Evolutionary conservation across 345 rosid genomes (phyloP), one percentile per base, ranked within the genome.

Genomic region (Sisymbrium altissimum): DNA sequence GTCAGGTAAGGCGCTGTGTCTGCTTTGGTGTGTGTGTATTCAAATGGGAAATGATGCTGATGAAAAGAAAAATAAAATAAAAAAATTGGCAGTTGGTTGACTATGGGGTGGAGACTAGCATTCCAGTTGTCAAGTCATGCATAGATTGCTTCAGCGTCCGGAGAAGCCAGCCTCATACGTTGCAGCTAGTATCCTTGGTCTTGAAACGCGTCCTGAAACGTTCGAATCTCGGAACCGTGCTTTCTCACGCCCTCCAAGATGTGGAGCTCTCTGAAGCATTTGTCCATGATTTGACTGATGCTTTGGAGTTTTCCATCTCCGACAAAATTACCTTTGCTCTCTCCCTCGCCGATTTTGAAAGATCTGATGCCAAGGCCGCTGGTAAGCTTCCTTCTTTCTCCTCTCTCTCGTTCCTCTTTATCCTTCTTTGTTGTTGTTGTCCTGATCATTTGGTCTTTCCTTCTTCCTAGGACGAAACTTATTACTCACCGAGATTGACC

Each of bases 261-360:
- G 65, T 49, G 5, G 89, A 84, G 71, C 41, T 89, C 75, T 82
- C 71, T 64, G 86, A 78, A 52, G 81, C 74, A 4, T 71, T 82
- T 73, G 72, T 91, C 9, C 82, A 80, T 76, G 81, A 81, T 72
- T 81, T 94, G 18, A 80, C 86, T 0, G 64, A 60, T 64, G 65
- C 73, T 8, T 72, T 88, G 55, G 75, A 71, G 54, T 82, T 94
- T 74, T 86, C 98, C 0, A 38, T 80, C 38, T 68, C 84, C 54
- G 95, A 94, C 76, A 94, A 86, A 79, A 81, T 94, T 63, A 82
- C 75, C 70, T 71, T 87, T 70, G 91, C 86, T 80, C 91, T 93
- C 58, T 92, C 96, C 48, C 80, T 93, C 45, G 83, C 85, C 32
- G 89, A 84, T 60, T 84, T 87, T 32, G 94, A 87, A 49, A 79